A percentile compares a stretch with the other conserved stretches of the same genome.
Conservation (phyloP, 2,329 filamentous ascomycete genomes). For the Aspergillus sp. region DNA sequence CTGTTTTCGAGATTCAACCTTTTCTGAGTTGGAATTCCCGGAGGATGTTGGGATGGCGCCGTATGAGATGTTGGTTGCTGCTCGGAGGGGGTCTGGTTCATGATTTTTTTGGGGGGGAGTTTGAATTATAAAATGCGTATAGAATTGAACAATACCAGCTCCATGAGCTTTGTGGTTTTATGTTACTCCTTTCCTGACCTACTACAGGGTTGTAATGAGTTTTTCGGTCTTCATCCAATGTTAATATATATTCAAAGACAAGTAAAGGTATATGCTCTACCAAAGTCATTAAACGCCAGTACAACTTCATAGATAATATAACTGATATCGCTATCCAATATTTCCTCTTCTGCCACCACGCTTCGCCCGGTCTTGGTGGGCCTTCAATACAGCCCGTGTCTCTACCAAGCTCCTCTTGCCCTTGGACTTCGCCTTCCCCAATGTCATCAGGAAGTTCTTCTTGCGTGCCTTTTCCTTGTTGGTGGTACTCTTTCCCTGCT, state of each 20-base stretch:
- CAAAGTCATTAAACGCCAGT: background rate
- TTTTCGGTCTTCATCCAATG: background rate
- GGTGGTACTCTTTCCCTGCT: conserved; percentile 90
- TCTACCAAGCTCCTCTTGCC: conserved; percentile 91
- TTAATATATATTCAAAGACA: background rate
- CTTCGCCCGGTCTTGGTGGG: conserved; percentile 80
- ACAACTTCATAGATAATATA: background rate
- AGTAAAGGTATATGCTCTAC: background rate
- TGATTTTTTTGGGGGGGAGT: background rate
- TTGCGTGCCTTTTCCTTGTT: conserved; percentile 95
- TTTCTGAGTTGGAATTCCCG: conserved; percentile 17
- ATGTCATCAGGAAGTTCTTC: conserved; percentile 99
- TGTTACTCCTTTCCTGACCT: background rate
- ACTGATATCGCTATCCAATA: conserved; percentile 28
- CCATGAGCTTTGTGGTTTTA: background rate
- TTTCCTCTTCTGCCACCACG: conserved; percentile 81
- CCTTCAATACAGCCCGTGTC: conserved; percentile 75
- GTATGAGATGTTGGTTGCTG: conserved; percentile 26
- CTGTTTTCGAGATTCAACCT: conserved; percentile 24
- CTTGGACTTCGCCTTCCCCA: conserved; percentile 94
- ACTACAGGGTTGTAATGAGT: background rate
- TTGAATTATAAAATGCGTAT: background rate
- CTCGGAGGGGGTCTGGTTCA: background rate
- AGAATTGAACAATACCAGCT: background rate
- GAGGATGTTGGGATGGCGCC: conserved; percentile 25